Evolutionary conservation across 352 stramenopile genomes (phyloP).

Genomic region (Thalassiosira exigua): DNA sequence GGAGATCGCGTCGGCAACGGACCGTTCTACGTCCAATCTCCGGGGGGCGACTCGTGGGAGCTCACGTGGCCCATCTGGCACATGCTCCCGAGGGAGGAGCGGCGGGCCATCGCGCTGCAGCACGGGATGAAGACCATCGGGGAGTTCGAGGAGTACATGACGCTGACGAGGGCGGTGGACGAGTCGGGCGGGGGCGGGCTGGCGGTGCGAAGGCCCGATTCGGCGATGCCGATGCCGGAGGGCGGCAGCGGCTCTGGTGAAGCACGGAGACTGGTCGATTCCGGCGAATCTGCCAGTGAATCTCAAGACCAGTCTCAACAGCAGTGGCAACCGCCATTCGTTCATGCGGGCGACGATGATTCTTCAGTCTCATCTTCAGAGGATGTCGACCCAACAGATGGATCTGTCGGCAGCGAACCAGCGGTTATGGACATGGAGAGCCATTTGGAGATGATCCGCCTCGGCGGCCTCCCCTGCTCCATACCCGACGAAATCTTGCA

Average conservation of each 20-base stretch:
- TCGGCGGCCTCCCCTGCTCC: too few relatives aligned
- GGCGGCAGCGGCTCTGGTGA: neutral
- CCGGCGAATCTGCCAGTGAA: constrained; percentile 76
- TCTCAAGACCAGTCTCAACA: too few relatives aligned
- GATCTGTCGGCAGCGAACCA: too few relatives aligned
- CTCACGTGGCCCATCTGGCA: constrained; percentile 83
- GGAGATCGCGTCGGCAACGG: neutral
- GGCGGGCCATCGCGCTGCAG: constrained; percentile 65
- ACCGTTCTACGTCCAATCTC: constrained; percentile 45
- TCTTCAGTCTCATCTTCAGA: too few relatives aligned
- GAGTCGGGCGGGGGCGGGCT: constrained; percentile 57
- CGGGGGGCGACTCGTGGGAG: constrained; percentile 62
- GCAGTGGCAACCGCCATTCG: too few relatives aligned
- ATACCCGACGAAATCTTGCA: too few relatives aligned
- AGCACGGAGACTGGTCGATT: constrained; percentile 63
- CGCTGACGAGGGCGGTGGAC: constrained; percentile 66
- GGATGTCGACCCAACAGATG: too few relatives aligned
- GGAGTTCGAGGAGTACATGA: constrained; percentile 83
- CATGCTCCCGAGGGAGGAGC: constrained; percentile 69
- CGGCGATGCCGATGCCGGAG: constrained; percentile 35
- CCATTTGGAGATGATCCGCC: too few relatives aligned
- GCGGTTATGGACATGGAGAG: too few relatives aligned
- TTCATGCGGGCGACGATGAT: too few relatives aligned
- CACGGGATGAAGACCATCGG: constrained; percentile 81
- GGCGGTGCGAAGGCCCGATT: constrained; percentile 46